phyloP scores from a whole-genome alignment of 2,329 filamentous ascomycete species.

The Nannizziopsis barbatae region DNA sequence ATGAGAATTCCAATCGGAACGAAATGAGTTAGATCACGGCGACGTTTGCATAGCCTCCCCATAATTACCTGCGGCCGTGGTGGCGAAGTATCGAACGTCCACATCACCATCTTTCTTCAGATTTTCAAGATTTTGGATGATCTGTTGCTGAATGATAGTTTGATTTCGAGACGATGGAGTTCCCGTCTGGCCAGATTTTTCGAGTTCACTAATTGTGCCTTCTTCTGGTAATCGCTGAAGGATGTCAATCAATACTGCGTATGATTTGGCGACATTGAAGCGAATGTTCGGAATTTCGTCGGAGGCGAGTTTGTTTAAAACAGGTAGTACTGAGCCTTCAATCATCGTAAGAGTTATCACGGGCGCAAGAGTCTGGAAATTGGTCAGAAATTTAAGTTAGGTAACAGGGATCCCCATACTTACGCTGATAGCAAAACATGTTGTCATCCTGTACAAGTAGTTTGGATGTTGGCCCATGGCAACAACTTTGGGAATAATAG shows the following conservation, averaged over 20 bases:
- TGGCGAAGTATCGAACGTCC: slow-evolving; percentile 95
- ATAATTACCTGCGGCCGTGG: slow-evolving; percentile 59
- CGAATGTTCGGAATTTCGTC: slow-evolving; percentile 98
- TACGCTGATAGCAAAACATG: slow-evolving; percentile 98
- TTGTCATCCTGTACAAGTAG: slow-evolving; percentile 99
- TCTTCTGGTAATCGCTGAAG: slow-evolving; percentile 81
- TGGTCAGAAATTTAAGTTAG: neutral
- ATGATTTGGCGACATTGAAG: slow-evolving; percentile 99
- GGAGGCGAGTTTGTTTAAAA: slow-evolving; percentile 83
- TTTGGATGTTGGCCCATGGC: slow-evolving; percentile 97
- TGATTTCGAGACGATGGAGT: slow-evolving; percentile 58
- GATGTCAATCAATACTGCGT: slow-evolving; percentile 78
- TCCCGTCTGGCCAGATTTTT: slow-evolving; percentile 55
- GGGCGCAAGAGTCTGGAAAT: slow-evolving; percentile 68
- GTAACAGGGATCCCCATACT: slow-evolving; percentile 31
- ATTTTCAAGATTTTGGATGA: slow-evolving; percentile 85
- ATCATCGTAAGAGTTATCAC: slow-evolving; percentile 92
- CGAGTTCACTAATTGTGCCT: slow-evolving; percentile 72
- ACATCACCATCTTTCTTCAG: slow-evolving; percentile 95
- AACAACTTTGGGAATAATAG: slow-evolving; percentile 97
- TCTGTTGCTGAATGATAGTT: slow-evolving; percentile 72
- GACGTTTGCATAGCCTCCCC: slow-evolving; percentile 47
- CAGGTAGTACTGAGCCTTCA: slow-evolving; percentile 82
- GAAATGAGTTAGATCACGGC: slow-evolving; percentile 23
- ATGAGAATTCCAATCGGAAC: neutral